Evolutionary conservation across 306 rosid genomes (phyloP), one percentile per base, ranked within the genome.

Genomic region (Hippophae gyantsensis): DNA sequence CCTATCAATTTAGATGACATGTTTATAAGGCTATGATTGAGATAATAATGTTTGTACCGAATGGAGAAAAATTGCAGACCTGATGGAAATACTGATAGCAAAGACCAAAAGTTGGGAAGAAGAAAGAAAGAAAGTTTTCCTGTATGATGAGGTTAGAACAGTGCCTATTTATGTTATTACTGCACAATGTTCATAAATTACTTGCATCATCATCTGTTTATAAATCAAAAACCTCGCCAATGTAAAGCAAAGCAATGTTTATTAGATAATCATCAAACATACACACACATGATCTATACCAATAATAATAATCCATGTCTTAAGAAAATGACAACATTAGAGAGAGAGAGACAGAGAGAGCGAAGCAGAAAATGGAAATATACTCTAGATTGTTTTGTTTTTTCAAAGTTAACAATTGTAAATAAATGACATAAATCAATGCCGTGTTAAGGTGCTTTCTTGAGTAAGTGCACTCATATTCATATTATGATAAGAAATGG

Each of bases 21-120:
- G 7, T 27, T 32, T 46, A 61, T 58, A 45, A n/a, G 27, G 9
- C 51, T 68, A 58, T 60, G 60, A 73, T 50, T 50, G 56, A 62
- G 26, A 68, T 48, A 53, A 65, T 56, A 64, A 43, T 55, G 54
- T 61, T 77, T 60, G 65, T 70, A 53, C 42, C 64, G 41, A 58
- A 60, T 68, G 61, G 8, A 65, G 63, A 52, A 49, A 18, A 66
- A 63, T 57, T 86, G 77, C 90, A 93, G 99, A 86, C 75, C 59
- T 86, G 85, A 85, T 93, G 66, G 94, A 93, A 61, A 69, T 79
- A 71, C 85, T 93, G 27, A 72, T 75, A 55, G 85, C 62, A 76
- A 84, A 74, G 85, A 78, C 95, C 7, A 78, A 61, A 70, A 75
- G 79, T 74, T 93, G 99, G 99, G 97, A 93, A 79, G 86, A 83